Percentiles rank a stretch among this genome's conserved stretches.
These are phyloP conservation scores for Sporisorium scitamineum DNA, from an alignment of 1,284 basidiomycete species.

Conservation along the genomic window DNA sequence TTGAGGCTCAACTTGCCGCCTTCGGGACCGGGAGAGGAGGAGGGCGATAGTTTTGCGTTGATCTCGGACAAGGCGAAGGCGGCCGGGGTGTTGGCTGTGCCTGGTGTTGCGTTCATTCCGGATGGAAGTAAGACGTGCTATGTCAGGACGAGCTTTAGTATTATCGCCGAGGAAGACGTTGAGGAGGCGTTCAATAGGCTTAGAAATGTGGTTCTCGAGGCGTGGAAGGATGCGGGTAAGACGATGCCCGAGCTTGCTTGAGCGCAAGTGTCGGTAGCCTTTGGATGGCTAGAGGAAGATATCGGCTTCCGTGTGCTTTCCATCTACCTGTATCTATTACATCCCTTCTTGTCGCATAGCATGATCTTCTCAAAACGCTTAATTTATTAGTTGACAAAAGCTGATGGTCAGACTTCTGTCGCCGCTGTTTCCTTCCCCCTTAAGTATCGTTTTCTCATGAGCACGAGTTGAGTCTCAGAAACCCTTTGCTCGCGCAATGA, in stretches of 20 bases:
- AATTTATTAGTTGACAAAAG: too few relatives aligned
- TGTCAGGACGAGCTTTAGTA: slow-evolving; percentile 63
- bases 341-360: too few relatives aligned
- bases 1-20: slow-evolving; percentile 65
- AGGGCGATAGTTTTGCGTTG: slow-evolving; percentile 80
- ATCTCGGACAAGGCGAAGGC: slow-evolving; percentile 83
- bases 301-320: too few relatives aligned
- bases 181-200: slow-evolving; percentile 59
- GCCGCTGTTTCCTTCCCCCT: too few relatives aligned
- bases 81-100: slow-evolving; percentile 87
- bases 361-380: too few relatives aligned
- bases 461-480: too few relatives aligned
- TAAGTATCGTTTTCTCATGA: too few relatives aligned
- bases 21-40: slow-evolving; percentile 27
- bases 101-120: slow-evolving; percentile 74
- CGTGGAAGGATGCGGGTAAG: slow-evolving; percentile 60
- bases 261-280: background rate
- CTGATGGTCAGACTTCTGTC: too few relatives aligned
- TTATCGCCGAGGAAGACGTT: slow-evolving; percentile 58
- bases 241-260: slow-evolving; percentile 19
- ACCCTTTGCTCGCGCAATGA: too few relatives aligned
- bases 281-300: too few relatives aligned
- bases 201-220: slow-evolving; percentile 53
- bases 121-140: slow-evolving; percentile 53
- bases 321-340: too few relatives aligned